Percentiles rank a stretch among this genome's conserved stretches.
phyloP scores from a whole-genome alignment of 768 basidiomycete species.

The Postia placenta region DNA sequence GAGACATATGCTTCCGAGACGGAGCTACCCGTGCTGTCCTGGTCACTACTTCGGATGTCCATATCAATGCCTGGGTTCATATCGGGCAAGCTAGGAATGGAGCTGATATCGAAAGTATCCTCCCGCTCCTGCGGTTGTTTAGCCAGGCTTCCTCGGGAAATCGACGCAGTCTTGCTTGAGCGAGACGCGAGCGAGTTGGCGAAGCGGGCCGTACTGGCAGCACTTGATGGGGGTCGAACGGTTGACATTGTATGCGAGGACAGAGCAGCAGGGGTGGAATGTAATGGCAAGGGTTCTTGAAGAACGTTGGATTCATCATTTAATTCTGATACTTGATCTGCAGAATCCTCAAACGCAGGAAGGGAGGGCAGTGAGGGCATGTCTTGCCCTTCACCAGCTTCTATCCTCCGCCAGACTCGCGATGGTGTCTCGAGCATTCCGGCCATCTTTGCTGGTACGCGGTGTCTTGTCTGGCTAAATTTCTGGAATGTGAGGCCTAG shows the following conservation, averaged over 20 bases:
- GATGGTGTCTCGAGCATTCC: constrained; percentile 67
- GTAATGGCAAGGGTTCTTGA: constrained; percentile 45
- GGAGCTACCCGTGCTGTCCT: constrained; percentile 17
- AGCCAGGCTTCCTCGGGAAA: constrained; percentile 12
- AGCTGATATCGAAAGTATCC: constrained; percentile 28
- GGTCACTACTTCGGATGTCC: constrained; percentile 21
- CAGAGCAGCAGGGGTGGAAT: constrained; percentile 57
- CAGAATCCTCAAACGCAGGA: constrained; percentile 64
- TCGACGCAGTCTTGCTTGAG: constrained; percentile 28
- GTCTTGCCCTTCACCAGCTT: constrained; percentile 66
- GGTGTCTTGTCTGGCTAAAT: too few relatives aligned
- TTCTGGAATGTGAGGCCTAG: too few relatives aligned
- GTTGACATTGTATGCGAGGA: constrained; percentile 45
- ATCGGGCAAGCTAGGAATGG: constrained; percentile 23
- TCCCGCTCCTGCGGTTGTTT: constrained; percentile 5
- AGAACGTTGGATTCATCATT: constrained; percentile 32
- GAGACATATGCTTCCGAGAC: constrained; percentile 19
- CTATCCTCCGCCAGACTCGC: constrained; percentile 77
- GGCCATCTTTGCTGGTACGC: too few relatives aligned
- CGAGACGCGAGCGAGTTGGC: constrained; percentile 47
- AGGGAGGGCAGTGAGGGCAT: constrained; percentile 81
- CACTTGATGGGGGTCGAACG: constrained; percentile 43
- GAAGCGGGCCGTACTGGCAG: constrained; percentile 44
- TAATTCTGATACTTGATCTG: constrained; percentile 30
- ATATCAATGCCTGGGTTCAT: constrained; percentile 7